Evolutionary conservation across 140 eudicot genomes (phyloP), one percentile per base, ranked within the genome.

Genomic region (Bidens hawaiensis): DNA sequence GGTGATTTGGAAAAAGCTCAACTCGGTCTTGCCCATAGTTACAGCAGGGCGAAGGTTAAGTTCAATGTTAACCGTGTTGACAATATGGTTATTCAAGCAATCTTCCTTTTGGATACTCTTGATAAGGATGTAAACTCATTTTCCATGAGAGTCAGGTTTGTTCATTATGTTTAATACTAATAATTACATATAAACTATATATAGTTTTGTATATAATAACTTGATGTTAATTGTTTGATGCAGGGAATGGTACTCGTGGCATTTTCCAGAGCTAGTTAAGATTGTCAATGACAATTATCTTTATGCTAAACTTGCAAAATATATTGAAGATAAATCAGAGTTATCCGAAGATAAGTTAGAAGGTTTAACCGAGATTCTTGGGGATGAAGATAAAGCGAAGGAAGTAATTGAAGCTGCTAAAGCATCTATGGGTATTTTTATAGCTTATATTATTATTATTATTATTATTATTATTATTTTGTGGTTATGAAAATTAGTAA

Each of bases 1-100:
- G 99, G 96, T 69, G 99, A 91, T 42, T 77, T 91, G 93, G 99
- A 87, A 87, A 91, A 91, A 81, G 89, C 99, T 60, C 99, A 91
- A 68, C 96, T 91, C 54, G 99, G 99, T 74, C 67, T 91, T 49
- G 95, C 76, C 48, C 99, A 91, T 78, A 87, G 96, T 79, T 91
- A 91, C 73, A 87, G 96, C 79, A 80, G 99, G 68, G 96, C 99
- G 17, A 91, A 91, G 83, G 99, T 91, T 68, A 91, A 91, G 85
- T 91, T 91, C 74, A 91, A 91, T 63, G 99, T 91, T 43, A 91
- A 91, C 61, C 87, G 99, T 55, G 99, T 84, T 27, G 99, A 91
- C 68, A 91, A 87, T 68, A 91, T 91, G 99, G 96, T 91, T 33
- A 91, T 88, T 57, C 99, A 91, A 76, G 99, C 99, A 31, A 91